Percentiles rank a stretch among this genome's conserved stretches.
phyloP scores from a whole-genome alignment of 148 eudicot genomes.

The Amaranthus cruentus region DNA sequence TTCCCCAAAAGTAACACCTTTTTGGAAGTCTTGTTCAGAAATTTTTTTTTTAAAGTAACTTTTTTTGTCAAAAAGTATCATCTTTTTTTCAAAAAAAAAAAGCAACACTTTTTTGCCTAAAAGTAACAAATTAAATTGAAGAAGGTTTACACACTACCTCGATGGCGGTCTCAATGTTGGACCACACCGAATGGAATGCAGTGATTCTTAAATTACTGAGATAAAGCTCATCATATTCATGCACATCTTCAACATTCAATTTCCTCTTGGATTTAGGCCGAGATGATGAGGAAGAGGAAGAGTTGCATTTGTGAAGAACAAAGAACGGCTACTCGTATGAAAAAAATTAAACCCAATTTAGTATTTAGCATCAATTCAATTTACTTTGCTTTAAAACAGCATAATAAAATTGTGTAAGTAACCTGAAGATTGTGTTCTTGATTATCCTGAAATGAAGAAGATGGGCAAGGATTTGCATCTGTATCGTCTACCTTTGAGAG shows the following conservation, averaged over 20 bases:
- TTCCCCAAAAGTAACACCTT: no score
- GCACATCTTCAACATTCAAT: constrained; percentile 11
- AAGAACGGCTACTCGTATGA: constrained; percentile 47
- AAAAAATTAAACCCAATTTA: neutral
- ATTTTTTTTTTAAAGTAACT: no score
- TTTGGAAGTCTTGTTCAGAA: no score
- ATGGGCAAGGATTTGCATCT: no score
- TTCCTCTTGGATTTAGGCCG: constrained; percentile 33
- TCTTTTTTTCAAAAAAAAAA: no score
- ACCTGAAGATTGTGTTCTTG: no score
- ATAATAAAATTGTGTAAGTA: no score
- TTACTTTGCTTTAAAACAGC: no score
- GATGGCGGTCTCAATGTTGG: constrained; percentile 52
- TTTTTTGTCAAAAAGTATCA: no score
- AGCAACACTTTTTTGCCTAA: neutral
- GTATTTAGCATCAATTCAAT: no score
- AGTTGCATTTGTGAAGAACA: constrained; percentile 49
- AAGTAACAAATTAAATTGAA: neutral
- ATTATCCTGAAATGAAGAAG: no score
- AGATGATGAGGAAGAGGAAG: constrained; percentile 2
- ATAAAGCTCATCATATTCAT: constrained; percentile 14
- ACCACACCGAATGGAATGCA: constrained; percentile 55
- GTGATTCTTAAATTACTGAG: constrained; percentile 27
- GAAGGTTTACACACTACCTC: constrained; percentile 32
- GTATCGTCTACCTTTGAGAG: no score